Conservation (phyloP, 2,329 filamentous ascomycete species). For the Alternaria longipes region DNA sequence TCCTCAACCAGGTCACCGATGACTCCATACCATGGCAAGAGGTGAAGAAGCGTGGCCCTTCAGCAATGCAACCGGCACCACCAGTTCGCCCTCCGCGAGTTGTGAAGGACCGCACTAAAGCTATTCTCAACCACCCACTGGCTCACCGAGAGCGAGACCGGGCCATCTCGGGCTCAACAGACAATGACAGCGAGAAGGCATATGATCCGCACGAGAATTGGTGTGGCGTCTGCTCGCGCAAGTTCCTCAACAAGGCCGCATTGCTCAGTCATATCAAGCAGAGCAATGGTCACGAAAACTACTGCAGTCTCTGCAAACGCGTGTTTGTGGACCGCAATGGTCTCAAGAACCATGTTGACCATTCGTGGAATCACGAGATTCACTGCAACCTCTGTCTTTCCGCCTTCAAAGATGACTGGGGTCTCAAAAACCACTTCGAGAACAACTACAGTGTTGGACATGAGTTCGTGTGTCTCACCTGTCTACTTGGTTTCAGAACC, state of each 20-base stretch:
- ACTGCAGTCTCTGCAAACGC: conserved; percentile 49
- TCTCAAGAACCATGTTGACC: conserved; percentile 47
- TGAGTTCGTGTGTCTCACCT: conserved; percentile 40
- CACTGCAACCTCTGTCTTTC: conserved; percentile 48
- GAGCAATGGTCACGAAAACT: conserved; percentile 37
- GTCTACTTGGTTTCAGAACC: conserved; percentile 38
- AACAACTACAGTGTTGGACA: conserved; percentile 44
- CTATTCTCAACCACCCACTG: neutral
- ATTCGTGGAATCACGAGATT: conserved; percentile 37
- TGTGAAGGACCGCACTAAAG: conserved; percentile 20
- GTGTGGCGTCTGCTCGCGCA: conserved; percentile 44
- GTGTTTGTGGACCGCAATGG: conserved; percentile 48
- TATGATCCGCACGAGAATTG: conserved; percentile 39
- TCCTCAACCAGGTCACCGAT: conserved; percentile 36
- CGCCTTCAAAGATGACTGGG: conserved; percentile 46
- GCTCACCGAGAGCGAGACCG: conserved; percentile 13
- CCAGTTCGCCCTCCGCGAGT: conserved; percentile 7
- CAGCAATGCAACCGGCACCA: conserved; percentile 1
- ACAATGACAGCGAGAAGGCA: conserved; percentile 20
- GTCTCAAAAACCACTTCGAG: conserved; percentile 46
- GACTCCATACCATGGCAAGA: conserved; percentile 38
- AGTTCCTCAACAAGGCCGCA: conserved; percentile 33
- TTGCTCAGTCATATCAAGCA: conserved; percentile 41
- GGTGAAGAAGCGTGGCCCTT: conserved; percentile 32
- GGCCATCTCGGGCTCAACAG: conserved; percentile 17